Base-by-base conservation (phyloP, 2,329 filamentous ascomycete species). In the Orbilia javanica region DNA sequence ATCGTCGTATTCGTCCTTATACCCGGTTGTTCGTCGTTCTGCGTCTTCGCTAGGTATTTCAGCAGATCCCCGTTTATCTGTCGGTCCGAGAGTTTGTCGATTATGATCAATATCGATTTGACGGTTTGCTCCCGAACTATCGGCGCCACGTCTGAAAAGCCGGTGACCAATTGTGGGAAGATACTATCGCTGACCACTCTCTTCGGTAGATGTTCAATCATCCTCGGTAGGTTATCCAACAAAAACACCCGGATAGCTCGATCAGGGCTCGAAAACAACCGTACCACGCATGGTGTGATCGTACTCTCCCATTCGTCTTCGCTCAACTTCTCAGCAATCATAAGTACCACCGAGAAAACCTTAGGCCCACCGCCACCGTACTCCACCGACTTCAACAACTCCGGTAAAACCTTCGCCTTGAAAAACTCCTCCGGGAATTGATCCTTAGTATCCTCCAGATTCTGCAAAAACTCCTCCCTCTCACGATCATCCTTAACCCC, bases 1-100 rank as follows among this genome's bases (percentile, higher is more conserved):
- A 99, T 99, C 0, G 96, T 99, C 0, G 96, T 99, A 83, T 99
- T 99, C 7, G 96, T 99, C 79, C 96, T 90, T 80, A 99, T 99
- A 0, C 96, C 96, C 0, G 96, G 94, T 82, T 99, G 95, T 82
- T 98, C 96, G 79, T 99, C 96, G 81, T 98, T 99, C 53, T 96
- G 94, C 0, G 95, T 97, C 84, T 97, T 97, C 50, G 96, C 96
- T 29, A 99, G 88, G 82, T 97, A 92, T 81, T 92, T 92, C 22
- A 99, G 86, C 10, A 99, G 87, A 81, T 99, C 96, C 67, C 96
- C 95, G 81, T 99, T 99, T 81, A 98, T 91, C 6, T 92, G 92
- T 42, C 96, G 90, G 82, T 99, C 96, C 0, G 94, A 97, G 0
- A 99, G 87, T 84, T 81, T 99, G 29, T 88, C 87, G 70, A 98